Conservation (phyloP, 495 filamentous ascomycete species). For the Podospora pseudoanserina region DNA sequence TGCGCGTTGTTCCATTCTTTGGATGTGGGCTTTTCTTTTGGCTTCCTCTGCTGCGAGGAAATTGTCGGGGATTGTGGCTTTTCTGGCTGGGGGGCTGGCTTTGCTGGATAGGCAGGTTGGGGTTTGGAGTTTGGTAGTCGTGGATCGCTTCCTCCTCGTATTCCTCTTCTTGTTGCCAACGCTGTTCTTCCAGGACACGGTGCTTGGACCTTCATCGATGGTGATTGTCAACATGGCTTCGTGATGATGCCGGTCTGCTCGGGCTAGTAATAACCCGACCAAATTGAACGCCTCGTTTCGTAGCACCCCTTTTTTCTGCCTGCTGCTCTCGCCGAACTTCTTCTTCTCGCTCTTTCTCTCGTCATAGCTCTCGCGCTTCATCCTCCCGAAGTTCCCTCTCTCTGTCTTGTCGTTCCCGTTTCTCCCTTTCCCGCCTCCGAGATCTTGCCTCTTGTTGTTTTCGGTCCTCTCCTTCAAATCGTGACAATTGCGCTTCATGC, state of each 20-base stretch:
- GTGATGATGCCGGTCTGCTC: background rate
- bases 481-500: no score
- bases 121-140: background rate
- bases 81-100: background rate
- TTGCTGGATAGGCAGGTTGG: background rate
- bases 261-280: background rate
- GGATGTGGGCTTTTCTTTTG: background rate
- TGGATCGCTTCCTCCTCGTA: background rate
- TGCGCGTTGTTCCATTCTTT: background rate
- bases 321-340: background rate
- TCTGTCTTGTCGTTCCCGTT: background rate
- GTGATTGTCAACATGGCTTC: background rate
- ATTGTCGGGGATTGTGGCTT: background rate
- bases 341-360: background rate
- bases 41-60: background rate
- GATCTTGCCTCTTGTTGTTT: background rate
- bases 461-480: background rate
- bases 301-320: background rate
- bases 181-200: background rate
- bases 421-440: background rate
- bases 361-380: background rate
- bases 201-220: background rate
- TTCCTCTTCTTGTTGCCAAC: background rate
- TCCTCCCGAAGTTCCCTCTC: background rate
- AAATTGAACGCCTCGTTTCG: background rate